Base-by-base conservation (phyloP, 768 basidiomycete genomes). In the Auricularia heimuer region DNA sequence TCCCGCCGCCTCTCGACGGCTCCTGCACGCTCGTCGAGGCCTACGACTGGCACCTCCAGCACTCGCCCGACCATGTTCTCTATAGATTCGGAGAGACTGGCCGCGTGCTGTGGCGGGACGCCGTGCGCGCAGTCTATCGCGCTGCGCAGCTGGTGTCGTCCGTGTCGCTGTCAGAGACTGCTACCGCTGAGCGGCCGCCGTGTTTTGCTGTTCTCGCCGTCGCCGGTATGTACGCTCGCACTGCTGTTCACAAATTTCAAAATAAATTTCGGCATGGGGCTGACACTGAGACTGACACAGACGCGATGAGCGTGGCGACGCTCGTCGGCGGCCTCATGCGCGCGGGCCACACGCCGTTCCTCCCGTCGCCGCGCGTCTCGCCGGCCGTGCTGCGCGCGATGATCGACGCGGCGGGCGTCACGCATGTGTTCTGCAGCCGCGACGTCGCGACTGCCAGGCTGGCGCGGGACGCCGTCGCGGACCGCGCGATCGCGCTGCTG, bases 1-100 rank as follows among this genome's bases (percentile, higher is more conserved):
- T 64, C 44, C 65, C 73, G 0, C 77, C 77, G 18, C 76, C 76
- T 1, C 64, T 76, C 35, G 77, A 78, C 66, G 73, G 73, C 35
- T 70, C 70, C 12, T 68, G 77, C 4, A 69, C 70, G 10, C 34
- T 80, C 2, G 72, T 75, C n/a, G 75, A 77, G 44, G 67, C 77
- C 2, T 74, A 69, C 62, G 76, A 78, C 47, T 75, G 68, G 45
- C 74, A 78, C 42, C 54, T 63, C 21, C 14, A 51, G 24, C 58
- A 73, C 60, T 75, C 70, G 47, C 69, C 75, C 2, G 64, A 72
- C 36, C 77, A 78, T 63, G 76, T 73, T 18, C 61, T 77, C 18
- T 51, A 51, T 21, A 51, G 18, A 21, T 51, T 51, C 16, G 47
- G 21, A 8, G 47, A 51, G 18, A 10, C 7, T 1, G 21, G 47